phyloP scores from a whole-genome alignment of 768 basidiomycete genomes.

The Tylopilus plumbeoviolaceoides region DNA sequence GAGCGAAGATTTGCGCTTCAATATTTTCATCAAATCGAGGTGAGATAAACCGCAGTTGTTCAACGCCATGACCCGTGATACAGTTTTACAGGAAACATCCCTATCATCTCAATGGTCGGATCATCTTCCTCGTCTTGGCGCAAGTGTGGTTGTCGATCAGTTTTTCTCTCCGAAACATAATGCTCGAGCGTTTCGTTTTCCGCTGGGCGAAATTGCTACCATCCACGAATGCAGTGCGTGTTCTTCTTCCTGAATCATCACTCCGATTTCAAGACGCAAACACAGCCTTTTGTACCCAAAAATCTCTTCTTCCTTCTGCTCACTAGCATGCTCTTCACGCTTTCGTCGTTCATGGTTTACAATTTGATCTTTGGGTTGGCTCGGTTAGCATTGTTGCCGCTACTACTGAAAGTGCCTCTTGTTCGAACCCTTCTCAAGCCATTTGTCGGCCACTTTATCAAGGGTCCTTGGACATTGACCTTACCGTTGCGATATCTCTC shows the following conservation, averaged over 20 bases:
- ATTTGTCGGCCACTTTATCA: slow-evolving; percentile 60
- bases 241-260: background rate
- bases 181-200: slow-evolving; percentile 58
- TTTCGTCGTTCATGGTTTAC: slow-evolving; percentile 37
- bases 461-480: slow-evolving; percentile 49
- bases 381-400: slow-evolving; percentile 46
- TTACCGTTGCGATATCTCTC: slow-evolving; percentile 46
- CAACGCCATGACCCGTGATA: background rate
- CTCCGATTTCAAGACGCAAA: background rate
- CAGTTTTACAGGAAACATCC: slow-evolving; percentile 61
- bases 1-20: slow-evolving; percentile 40
- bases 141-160: slow-evolving; percentile 46
- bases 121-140: slow-evolving; percentile 55
- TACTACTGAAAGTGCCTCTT: slow-evolving; percentile 53
- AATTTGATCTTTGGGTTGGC: slow-evolving; percentile 42
- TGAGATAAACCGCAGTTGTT: slow-evolving; percentile 24
- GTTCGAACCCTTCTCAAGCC: slow-evolving; percentile 50
- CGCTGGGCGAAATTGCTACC: slow-evolving; percentile 33
- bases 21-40: slow-evolving; percentile 67
- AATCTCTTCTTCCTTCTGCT: slow-evolving; percentile 27
- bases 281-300: slow-evolving; percentile 19
- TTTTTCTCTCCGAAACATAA: slow-evolving; percentile 54
- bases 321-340: slow-evolving; percentile 39
- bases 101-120: slow-evolving; percentile 64
- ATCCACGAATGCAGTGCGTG: slow-evolving; percentile 18